phyloP scores from a whole-genome alignment of 2,329 filamentous ascomycete species.

The Xylaria sp. region DNA sequence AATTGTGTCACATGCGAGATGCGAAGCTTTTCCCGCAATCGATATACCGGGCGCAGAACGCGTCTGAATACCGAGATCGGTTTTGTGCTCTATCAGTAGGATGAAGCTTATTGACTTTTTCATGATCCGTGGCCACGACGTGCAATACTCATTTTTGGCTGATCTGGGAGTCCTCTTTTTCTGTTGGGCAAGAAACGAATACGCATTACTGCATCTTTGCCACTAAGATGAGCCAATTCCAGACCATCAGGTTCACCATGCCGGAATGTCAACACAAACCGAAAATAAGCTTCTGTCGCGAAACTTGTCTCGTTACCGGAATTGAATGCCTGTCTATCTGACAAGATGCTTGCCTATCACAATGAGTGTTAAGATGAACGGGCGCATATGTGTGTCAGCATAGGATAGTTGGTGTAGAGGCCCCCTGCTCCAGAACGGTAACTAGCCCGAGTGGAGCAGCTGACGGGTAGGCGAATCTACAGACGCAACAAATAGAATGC shows the following conservation, averaged over 20 bases:
- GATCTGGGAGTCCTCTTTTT: not conserved
- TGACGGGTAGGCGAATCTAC: not conserved
- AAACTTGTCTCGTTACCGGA: constrained; percentile 14
- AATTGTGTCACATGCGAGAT: not conserved
- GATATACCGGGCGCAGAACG: not conserved
- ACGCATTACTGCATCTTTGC: not conserved
- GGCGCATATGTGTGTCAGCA: not conserved
- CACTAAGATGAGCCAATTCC: constrained; percentile 7
- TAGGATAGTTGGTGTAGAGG: no score
- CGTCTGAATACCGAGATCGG: not conserved
- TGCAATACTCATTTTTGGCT: not conserved
- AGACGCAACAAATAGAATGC: not conserved
- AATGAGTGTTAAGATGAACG: not conserved
- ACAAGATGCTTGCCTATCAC: not conserved
- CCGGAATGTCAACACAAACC: not conserved
- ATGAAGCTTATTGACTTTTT: not conserved
- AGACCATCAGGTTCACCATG: not conserved
- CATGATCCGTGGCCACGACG: not conserved
- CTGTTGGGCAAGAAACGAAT: not conserved
- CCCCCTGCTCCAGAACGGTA: not conserved
- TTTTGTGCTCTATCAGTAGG: no score
- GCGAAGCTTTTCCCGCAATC: not conserved
- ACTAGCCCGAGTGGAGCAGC: constrained; percentile 4
- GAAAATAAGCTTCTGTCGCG: constrained; percentile 1
- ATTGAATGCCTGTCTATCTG: not conserved